Evolutionary conservation across 352 stramenopile genomes (phyloP), one percentile per base, ranked within the genome.

Genomic region (Pythium volutum): DNA sequence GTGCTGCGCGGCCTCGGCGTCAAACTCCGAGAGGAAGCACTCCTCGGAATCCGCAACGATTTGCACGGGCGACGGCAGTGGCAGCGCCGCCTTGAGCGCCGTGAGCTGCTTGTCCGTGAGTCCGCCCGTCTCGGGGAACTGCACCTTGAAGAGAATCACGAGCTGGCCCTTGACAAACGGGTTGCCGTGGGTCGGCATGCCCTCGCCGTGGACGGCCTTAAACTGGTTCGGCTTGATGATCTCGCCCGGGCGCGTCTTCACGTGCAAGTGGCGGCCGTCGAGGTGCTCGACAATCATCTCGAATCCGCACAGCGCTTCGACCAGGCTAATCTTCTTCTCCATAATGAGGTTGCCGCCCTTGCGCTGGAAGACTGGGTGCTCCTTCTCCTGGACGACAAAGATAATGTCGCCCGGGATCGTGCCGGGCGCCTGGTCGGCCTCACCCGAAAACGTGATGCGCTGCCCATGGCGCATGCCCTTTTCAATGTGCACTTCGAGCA

Each of bases 401-500:
- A 99, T 95, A 58, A 99, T 96, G 84, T 99, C 96, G 16, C 85
- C 85, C 4, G 85, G 80, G 16, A 92, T 72, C 15, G 79, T 84
- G 34, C 97, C 97, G 4, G 97, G 84, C 25, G 97, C 89, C 65
- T 99, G 97, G 71, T 99, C 96, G 18, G 91, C 94, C 71, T 99
- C 98, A 29, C 95, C 96, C 25, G 83, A 71, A 72, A 99, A 99
- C 31, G 90, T 96, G 73, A 99, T 98, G 70, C 97, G 98, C 70
- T 99, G 87, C 47, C 95, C 91, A 75, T 99, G 88, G 51, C 87
- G 90, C 95, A 99, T 98, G 43, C 97, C 97, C 81, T 98, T 98
- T 64, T 99, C 97, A 52, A 99, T 96, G 74, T 98, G 84, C 56
- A 99, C 96, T 73, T 99, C 97, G 42, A 99, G 79, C 48, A 99